Evolutionary conservation across 768 basidiomycete species (phyloP), one percentile per base, ranked within the genome.

Genomic region (Filobasidium wieringae): DNA sequence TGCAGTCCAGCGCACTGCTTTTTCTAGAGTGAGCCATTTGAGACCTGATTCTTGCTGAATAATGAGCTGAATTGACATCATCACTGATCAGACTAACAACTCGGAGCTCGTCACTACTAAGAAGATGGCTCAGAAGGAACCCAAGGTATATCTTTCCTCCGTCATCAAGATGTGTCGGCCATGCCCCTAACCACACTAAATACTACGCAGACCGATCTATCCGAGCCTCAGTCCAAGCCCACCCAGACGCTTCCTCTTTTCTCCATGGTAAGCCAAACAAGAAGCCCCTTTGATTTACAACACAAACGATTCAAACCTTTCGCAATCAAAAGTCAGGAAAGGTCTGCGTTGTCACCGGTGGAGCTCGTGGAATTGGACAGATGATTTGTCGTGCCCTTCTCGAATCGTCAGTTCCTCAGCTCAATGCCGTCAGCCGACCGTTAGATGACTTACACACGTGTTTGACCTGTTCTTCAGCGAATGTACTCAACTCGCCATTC

Each of bases 321-420:
- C n/a, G n/a, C 24, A 5, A 2, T 40, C 36, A 33, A 45, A 27
- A 54, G 58, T 64, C 66, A 32, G 68, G 63, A 15, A 68, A 93
- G 84, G 89, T 90, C 54, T 88, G 88, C 75, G 77, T 92, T 65
- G 84, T 97, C 51, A 97, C 93, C 36, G 93, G 93, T 45, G 93
- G 84, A 54, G 93, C 91, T 12, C 80, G 87, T 66, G 93, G 93
- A 7, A 77, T 97, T 45, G 93, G 93, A 7, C 80, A 86, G 63
- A 85, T 89, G 72, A 89, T 96, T 71, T 91, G 89, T 71, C 81
- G 84, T 45, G 90, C 90, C 12, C 91, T 96, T 73, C 67, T 91
- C 63, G 83, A 86, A 74, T 86, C 87, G 87, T 73, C 66, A 66
- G 82, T 76, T 31, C 12, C 43, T 58, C 36, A 56, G 3, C 54